A percentile compares a stretch with the other conserved stretches of the same genome.
Evolutionary conservation across 345 rosid species (phyloP).

Genomic region (Eucalyptus microcorys): DNA sequence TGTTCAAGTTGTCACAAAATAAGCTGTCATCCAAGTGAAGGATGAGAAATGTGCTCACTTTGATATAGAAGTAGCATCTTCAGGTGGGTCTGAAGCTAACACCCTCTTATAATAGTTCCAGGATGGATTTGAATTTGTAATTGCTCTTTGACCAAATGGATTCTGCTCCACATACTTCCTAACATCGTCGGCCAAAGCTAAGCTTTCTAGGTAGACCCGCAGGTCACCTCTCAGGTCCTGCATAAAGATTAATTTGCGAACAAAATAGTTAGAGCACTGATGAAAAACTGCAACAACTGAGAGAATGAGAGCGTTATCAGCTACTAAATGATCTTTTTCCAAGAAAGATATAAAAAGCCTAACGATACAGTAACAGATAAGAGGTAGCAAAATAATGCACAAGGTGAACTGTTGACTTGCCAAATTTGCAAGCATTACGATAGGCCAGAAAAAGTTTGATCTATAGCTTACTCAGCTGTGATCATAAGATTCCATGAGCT

Average conservation of each 20-base stretch:
- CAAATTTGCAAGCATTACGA: background rate
- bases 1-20: background rate
- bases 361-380: background rate
- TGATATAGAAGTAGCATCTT: background rate
- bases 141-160: constrained; percentile 71
- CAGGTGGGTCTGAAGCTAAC: background rate
- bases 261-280: background rate
- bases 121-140: constrained; percentile 34
- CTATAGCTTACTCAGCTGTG: background rate
- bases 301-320: background rate
- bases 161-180: constrained; percentile 47
- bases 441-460: background rate
- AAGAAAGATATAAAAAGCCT: background rate
- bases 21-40: background rate
- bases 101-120: constrained; percentile 51
- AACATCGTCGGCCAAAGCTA: constrained; percentile 48
- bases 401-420: background rate
- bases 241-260: background rate
- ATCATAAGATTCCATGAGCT: background rate
- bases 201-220: constrained; percentile 46
- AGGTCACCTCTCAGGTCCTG: constrained; percentile 83
- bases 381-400: background rate
- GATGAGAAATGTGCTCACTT: background rate
- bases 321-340: background rate
- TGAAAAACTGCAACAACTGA: background rate